A percentile compares a stretch with the other conserved stretches of the same genome.
These are phyloP conservation scores for Panus rudis DNA, from an alignment of 768 basidiomycete genomes.

Conservation along the genomic window DNA sequence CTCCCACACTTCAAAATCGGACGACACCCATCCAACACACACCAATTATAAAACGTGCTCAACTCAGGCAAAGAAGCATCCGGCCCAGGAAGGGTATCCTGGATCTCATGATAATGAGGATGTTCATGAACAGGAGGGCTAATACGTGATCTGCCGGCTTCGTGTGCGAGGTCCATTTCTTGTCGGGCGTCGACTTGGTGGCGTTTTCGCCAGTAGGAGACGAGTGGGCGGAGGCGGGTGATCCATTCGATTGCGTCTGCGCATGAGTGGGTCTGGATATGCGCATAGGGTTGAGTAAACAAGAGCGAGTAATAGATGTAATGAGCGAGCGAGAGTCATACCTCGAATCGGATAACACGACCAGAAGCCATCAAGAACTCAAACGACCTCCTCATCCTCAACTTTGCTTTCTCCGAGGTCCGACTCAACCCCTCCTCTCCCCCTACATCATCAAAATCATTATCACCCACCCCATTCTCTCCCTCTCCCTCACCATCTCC, in stretches of 20 bases:
- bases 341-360: slow-evolving; percentile 71
- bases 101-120: no score
- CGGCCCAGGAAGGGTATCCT: slow-evolving; percentile 39
- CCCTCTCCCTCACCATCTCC: no score
- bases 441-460: no score
- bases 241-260: slow-evolving; percentile 81
- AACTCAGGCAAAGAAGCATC: slow-evolving; percentile 52
- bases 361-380: slow-evolving; percentile 70
- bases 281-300: not conserved
- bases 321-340: slow-evolving; percentile 24
- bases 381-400: slow-evolving; percentile 64
- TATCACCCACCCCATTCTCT: no score
- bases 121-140: no score
- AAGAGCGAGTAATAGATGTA: not conserved
- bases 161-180: slow-evolving; percentile 68
- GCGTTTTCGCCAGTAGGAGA: slow-evolving; percentile 73
- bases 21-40: slow-evolving; percentile 72
- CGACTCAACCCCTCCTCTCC: slow-evolving; percentile 48
- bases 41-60: slow-evolving; percentile 78
- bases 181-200: slow-evolving; percentile 69
- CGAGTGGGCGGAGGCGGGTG: slow-evolving; percentile 57
- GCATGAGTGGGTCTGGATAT: slow-evolving; percentile 54
- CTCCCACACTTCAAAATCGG: slow-evolving; percentile 69
- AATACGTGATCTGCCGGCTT: slow-evolving; percentile 44
- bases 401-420: slow-evolving; percentile 33